Base-by-base conservation (phyloP, 148 eudicot species). In the Polygonum maritimum region DNA sequence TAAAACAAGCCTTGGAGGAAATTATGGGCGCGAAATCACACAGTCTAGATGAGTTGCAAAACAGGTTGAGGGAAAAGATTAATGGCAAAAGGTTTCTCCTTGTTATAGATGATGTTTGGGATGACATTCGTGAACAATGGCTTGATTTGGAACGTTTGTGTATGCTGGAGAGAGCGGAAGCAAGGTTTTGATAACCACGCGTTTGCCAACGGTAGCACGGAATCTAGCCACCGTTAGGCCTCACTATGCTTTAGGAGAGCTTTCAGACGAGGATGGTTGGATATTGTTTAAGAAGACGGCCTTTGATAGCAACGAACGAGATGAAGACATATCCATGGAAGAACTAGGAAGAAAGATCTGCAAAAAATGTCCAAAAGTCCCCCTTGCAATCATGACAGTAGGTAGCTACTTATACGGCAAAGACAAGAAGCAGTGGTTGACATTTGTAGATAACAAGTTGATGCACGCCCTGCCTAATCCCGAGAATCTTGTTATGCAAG, bases 131-230 rank as follows among this genome's bases (percentile, higher is more conserved):
- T n/a, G n/a, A n/a, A n/a, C n/a, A n/a, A n/a, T n/a, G n/a, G n/a
- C n/a, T n/a, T n/a, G n/a, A n/a, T n/a, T n/a, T n/a, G n/a, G n/a
- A n/a, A n/a, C n/a, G n/a, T n/a, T n/a, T n/a, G n/a, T n/a, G n/a
- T n/a, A n/a, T n/a, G n/a, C n/a, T n/a, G n/a, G n/a, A n/a, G n/a
- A n/a, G n/a, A n/a, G n/a, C n/a, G n/a, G n/a, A 49, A 79, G 84
- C 21, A 77, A 62, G 65, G 70, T 82, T 69, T 16, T 84, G 18
- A 75, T 84, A 41, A 86, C 89, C 38, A 80, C 89, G 2, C 82
- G 84, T 7, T 80, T 76, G 5, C 70, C 36, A n/a, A 48, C n/a
- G 21, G 77, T 77, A 6, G 82, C 85, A 11, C 80, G 22, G 9
- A 70, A 67, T 48, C 54, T 81, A 11, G 85, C 85, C 38, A 48